Percentiles rank a stretch among this genome's conserved stretches.
Evolutionary conservation across 108 stramenopile genomes (phyloP).

Genomic region (Asterionellopsis glacialis): DNA sequence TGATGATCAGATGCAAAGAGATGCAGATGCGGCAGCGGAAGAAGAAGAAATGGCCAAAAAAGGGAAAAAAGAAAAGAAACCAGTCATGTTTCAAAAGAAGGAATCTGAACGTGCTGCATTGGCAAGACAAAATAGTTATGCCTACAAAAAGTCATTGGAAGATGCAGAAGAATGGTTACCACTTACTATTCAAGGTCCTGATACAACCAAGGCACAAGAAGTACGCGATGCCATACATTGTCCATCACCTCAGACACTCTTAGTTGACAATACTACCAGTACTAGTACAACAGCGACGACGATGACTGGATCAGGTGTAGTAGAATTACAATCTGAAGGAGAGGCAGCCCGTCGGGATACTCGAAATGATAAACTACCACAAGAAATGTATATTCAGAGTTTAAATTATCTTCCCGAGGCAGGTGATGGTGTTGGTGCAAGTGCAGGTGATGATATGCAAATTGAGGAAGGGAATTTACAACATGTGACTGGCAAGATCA

Average conservation of each 20-base stretch:
- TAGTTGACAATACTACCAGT: neutral
- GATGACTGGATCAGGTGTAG: neutral
- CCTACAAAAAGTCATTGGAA: constrained; percentile 74
- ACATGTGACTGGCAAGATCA: constrained; percentile 44
- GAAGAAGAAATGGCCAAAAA: constrained; percentile 9
- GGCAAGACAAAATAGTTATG: constrained; percentile 71
- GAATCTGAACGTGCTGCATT: constrained; percentile 74
- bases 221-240: constrained; percentile 25
- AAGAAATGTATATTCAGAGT: constrained; percentile 37
- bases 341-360: neutral
- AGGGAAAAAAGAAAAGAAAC: constrained; percentile 27
- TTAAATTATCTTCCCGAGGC: constrained; percentile 50
- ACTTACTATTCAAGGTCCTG: constrained; percentile 47
- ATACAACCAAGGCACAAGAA: constrained; percentile 16
- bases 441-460: constrained; percentile 1
- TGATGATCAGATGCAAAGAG: neutral
- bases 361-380: neutral
- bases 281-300: neutral
- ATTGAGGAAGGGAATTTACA: constrained; percentile 8
- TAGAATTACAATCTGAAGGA: neutral
- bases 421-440: neutral
- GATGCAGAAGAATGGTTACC: constrained; percentile 83
- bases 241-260: constrained; percentile 5
- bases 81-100: constrained; percentile 76
- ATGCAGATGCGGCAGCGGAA: neutral